Percentiles rank a stretch among this genome's conserved stretches.
Conservation (phyloP, 164 flowering plant genomes). For the Umbilicus rupestris region DNA sequence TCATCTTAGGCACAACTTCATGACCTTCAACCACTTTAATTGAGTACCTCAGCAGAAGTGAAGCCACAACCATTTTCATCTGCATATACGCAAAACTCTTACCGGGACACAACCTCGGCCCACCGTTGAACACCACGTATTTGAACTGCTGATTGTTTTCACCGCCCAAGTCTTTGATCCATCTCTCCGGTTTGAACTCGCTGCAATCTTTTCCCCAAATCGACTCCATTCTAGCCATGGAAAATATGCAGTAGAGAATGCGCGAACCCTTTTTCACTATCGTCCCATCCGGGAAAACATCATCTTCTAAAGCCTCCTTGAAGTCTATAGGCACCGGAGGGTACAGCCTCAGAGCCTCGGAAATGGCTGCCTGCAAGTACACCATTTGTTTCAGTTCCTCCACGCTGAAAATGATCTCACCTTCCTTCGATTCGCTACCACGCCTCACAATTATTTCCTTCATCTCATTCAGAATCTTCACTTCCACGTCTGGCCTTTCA, state of each 20-base stretch:
- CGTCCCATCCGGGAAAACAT: conserved; percentile 44
- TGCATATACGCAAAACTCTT: conserved; percentile 12
- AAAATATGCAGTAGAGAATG: conserved; percentile 29
- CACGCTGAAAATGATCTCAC: conserved; percentile 4
- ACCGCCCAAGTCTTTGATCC: conserved; percentile 8
- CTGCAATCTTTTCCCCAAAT: conserved; percentile 13
- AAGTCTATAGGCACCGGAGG: conserved; percentile 54
- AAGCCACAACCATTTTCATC: conserved; percentile 14
- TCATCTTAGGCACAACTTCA: conserved; percentile 10
- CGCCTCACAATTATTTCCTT: conserved; percentile 17
- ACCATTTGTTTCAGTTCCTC: conserved; percentile 41
- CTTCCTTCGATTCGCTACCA: conserved; percentile 17
- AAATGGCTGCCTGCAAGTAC: conserved; percentile 55
- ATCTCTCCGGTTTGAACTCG: conserved; percentile 14
- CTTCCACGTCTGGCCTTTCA: conserved; percentile 38
- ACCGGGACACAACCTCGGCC: conserved; percentile 13
- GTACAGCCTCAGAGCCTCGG: conserved; percentile 51
- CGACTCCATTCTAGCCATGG: conserved; percentile 25
- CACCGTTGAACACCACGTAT: conserved; percentile 9
- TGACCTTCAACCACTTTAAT: conserved; percentile 14
- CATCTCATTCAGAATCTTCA: conserved; percentile 33
- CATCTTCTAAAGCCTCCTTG: conserved; percentile 48
- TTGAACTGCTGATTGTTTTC: conserved; percentile 10
- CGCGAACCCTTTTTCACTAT: conserved; percentile 30
- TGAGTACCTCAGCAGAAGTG: conserved; percentile 12